A percentile compares a stretch with the other conserved stretches of the same genome.
Conservation (phyloP, 306 rosid genomes). For the Hylodesmum podocarpum region DNA sequence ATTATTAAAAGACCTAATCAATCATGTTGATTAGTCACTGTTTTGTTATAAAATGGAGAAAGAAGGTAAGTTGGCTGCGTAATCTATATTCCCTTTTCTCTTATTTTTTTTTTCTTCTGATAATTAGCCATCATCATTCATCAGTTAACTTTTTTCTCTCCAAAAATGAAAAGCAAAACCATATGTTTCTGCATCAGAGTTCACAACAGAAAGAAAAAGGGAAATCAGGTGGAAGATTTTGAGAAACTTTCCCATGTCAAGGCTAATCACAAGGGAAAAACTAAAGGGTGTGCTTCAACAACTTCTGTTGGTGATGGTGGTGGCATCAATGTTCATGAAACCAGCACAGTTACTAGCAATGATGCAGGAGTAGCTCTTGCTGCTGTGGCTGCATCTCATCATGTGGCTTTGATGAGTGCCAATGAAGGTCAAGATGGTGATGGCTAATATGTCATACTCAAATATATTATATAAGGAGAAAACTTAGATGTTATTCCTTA, state of each 20-base stretch:
- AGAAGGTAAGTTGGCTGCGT: background rate
- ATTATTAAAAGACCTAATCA: slow-evolving; percentile 20
- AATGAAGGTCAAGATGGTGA: slow-evolving; percentile 28
- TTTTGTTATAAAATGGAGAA: background rate
- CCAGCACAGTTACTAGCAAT: background rate
- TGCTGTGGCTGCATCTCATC: slow-evolving; percentile 27
- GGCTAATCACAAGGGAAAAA: slow-evolving; percentile 29
- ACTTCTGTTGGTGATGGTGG: slow-evolving; percentile 17
- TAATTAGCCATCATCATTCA: background rate
- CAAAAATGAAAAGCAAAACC: slow-evolving; percentile 52
- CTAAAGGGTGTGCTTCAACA: slow-evolving; percentile 24
- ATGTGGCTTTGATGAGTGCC: slow-evolving; percentile 25
- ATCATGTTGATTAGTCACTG: slow-evolving; percentile 12
- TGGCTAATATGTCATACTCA: background rate
- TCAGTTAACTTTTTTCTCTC: background rate
- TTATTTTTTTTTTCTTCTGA: background rate
- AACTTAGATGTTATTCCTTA: background rate
- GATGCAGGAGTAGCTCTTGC: slow-evolving; percentile 39
- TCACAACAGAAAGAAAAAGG: slow-evolving; percentile 31
- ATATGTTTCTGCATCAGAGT: slow-evolving; percentile 58
- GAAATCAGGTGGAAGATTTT: slow-evolving; percentile 27
- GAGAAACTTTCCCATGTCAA: slow-evolving; percentile 36
- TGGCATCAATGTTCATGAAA: slow-evolving; percentile 25
- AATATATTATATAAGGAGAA: background rate
- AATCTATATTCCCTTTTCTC: background rate